Evolutionary conservation across 139 green algal genomes (phyloP).

Genomic region (Chlorella ohadii): DNA sequence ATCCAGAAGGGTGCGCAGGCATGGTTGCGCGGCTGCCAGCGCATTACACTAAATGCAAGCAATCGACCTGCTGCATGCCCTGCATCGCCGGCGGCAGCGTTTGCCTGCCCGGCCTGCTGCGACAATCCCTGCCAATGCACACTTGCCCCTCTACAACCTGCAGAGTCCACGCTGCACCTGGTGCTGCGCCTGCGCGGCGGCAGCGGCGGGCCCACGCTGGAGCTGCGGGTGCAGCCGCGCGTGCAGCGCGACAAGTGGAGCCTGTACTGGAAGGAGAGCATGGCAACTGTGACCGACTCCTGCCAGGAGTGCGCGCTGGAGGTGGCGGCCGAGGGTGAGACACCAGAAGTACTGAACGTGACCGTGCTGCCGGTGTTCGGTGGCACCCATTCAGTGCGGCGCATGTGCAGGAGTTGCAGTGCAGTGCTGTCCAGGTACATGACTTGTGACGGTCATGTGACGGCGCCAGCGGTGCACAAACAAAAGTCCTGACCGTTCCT

Average conservation of each 20-base stretch:
- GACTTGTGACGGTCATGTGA: no score
- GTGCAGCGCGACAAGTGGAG: slow-evolving; percentile 83
- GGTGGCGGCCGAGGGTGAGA: slow-evolving; percentile 15
- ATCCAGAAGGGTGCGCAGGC: slow-evolving; percentile 89
- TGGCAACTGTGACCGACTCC: slow-evolving; percentile 65
- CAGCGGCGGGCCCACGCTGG: slow-evolving; percentile 20
- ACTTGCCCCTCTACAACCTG: no score
- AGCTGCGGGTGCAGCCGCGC: slow-evolving; percentile 69
- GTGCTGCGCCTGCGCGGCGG: slow-evolving; percentile 52
- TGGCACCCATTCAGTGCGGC: background rate
- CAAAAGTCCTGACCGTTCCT: no score
- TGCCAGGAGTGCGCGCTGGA: slow-evolving; percentile 41
- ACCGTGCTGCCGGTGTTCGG: background rate
- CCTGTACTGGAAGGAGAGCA: slow-evolving; percentile 89
- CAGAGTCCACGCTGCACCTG: slow-evolving; percentile 59
- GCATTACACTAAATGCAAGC: no score
- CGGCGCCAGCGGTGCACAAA: no score
- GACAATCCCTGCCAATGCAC: no score
- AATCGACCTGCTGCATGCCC: no score
- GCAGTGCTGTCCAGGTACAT: no score
- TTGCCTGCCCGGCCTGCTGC: no score
- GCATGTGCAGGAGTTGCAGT: background rate
- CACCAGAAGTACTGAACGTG: background rate
- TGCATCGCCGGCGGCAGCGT: no score
- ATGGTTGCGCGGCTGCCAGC: no score